Conservation (phyloP, 768 basidiomycete species). For the Suillus decipiens region DNA sequence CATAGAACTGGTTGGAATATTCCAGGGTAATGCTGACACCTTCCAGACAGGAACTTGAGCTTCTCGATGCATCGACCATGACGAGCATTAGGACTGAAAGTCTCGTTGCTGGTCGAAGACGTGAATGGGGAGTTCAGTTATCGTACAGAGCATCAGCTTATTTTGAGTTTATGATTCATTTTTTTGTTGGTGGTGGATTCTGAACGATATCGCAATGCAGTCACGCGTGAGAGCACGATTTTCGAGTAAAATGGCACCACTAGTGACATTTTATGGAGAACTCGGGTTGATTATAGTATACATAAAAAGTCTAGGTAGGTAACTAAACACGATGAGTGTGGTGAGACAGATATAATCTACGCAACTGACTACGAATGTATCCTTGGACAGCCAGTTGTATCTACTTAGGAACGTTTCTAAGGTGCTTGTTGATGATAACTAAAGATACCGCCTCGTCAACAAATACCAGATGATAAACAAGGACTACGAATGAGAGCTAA, state of each 20-base stretch:
- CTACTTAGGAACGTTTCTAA: not conserved
- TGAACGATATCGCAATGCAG: not conserved
- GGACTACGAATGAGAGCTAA: too few species aligned
- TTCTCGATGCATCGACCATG: too few species aligned
- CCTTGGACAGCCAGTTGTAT: not conserved
- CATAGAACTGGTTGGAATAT: too few species aligned
- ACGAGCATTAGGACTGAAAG: too few species aligned
- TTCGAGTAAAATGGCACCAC: not conserved
- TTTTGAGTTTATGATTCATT: too few species aligned
- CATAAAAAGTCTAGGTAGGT: not conserved
- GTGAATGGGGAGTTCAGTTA: not conserved
- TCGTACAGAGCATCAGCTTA: too few species aligned
- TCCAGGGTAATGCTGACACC: too few species aligned
- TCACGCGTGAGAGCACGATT: not conserved
- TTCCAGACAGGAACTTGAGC: too few species aligned
- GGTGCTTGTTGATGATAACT: not conserved
- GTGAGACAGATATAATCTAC: not conserved
- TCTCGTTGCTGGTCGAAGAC: not conserved
- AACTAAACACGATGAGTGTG: too few species aligned
- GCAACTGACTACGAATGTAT: not conserved
- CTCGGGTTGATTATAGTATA: not conserved
- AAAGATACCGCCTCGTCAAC: too few species aligned
- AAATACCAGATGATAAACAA: too few species aligned
- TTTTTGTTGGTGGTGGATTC: too few species aligned
- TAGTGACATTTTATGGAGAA: not conserved